Evolutionary conservation across 108 stramenopile species (phyloP).

Genomic region (Chaetoceros tenuissimus): DNA sequence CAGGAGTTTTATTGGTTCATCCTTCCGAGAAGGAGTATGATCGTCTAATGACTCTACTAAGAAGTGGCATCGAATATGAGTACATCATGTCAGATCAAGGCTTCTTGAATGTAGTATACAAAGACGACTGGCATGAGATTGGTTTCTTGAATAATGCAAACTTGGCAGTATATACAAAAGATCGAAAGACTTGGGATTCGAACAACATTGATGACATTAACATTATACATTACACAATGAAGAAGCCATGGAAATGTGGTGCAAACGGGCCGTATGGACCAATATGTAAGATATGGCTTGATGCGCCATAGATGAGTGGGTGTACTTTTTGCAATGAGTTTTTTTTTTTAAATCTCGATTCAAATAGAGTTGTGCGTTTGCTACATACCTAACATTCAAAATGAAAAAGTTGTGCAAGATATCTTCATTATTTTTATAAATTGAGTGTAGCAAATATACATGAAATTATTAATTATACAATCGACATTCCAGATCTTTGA

Average conservation of each 20-base stretch:
- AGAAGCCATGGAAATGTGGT: slow-evolving; percentile 13
- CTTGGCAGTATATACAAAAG: slow-evolving; percentile 4
- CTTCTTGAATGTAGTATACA: slow-evolving; percentile 12
- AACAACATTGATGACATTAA: slow-evolving; percentile 12
- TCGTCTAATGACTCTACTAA: slow-evolving; percentile 6
- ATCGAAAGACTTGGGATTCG: slow-evolving; percentile 9
- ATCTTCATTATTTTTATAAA: too few relatives aligned
- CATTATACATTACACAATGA: slow-evolving; percentile 16
- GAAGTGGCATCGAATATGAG: slow-evolving; percentile 7
- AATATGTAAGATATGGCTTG: slow-evolving; percentile 9
- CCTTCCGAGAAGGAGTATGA: slow-evolving; percentile 5
- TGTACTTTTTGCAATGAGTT: too few relatives aligned
- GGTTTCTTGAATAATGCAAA: slow-evolving; percentile 16
- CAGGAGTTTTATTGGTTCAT: slow-evolving; percentile 10
- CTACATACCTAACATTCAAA: too few relatives aligned
- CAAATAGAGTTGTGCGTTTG: too few relatives aligned
- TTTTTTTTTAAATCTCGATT: too few relatives aligned
- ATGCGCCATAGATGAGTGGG: slow-evolving; percentile 1
- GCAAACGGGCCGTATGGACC: slow-evolving; percentile 8
- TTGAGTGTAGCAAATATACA: too few relatives aligned
- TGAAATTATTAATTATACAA: too few relatives aligned
- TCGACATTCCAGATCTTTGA: too few relatives aligned
- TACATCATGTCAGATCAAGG: slow-evolving; percentile 16
- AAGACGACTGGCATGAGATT: slow-evolving; percentile 17
- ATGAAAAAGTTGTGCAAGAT: too few relatives aligned